Evolutionary conservation across 2,329 filamentous ascomycete species (phyloP).

Genomic region (Epichloe aotearoae): DNA sequence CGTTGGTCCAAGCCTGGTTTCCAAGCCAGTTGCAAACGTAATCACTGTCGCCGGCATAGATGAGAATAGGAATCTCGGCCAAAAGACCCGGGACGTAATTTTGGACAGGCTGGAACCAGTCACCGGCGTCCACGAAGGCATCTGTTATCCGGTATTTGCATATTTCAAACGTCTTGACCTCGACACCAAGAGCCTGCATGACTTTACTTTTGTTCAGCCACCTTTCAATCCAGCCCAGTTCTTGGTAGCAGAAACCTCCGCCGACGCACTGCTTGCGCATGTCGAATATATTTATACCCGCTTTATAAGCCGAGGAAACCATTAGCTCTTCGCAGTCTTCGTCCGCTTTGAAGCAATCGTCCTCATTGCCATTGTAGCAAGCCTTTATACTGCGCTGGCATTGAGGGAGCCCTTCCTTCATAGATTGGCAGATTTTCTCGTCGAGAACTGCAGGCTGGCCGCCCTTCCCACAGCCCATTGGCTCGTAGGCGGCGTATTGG

Average conservation of each 20-base stretch:
- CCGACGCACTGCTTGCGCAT: no score
- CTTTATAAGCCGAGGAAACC: no score
- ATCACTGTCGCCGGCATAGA: constrained; percentile 85
- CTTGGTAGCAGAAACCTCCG: no score
- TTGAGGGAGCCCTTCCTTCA: no score
- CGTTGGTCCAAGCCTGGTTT: constrained; percentile 90
- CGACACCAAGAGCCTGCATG: constrained; percentile 75
- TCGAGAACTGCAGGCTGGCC: no score
- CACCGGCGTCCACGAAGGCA: constrained; percentile 84
- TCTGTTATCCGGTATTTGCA: constrained; percentile 90
- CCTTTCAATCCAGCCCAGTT: no score
- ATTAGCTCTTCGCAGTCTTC: no score
- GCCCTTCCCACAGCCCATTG: constrained; percentile 84
- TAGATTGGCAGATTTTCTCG: no score
- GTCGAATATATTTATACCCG: no score
- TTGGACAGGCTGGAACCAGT: constrained; percentile 98
- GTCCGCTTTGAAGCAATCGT: no score
- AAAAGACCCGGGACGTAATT: constrained; percentile 73
- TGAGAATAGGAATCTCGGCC: constrained; percentile 81
- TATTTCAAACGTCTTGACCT: constrained; percentile 79
- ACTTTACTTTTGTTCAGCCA: constrained; percentile 35
- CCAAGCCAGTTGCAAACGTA: constrained; percentile 98
- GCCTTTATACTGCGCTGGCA: no score
- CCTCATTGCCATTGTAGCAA: no score
- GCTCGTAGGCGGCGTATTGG: constrained; percentile 91